Conservation (phyloP, 306 rosid species). For the Glycine soja region DNA sequence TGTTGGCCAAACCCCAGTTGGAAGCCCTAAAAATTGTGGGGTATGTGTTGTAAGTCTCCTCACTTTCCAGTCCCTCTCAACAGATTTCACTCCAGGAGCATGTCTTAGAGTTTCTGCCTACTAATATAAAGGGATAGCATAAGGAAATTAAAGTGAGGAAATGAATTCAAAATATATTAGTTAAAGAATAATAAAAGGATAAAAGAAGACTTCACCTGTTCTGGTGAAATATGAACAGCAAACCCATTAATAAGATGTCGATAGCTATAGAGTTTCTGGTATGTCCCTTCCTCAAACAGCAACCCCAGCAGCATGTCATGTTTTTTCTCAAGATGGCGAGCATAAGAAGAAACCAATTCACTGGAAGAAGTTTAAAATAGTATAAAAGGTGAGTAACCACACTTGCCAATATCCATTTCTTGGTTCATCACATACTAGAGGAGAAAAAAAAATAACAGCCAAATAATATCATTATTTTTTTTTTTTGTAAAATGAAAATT, state of each 20-base stretch:
- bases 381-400: constrained; percentile 35
- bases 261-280: constrained; percentile 88
- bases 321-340: constrained; percentile 84
- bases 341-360: constrained; percentile 82
- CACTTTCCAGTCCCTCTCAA: constrained; percentile 97
- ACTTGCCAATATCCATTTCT: constrained; percentile 36
- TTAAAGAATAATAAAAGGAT: constrained; percentile 38
- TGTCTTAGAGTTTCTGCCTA: constrained; percentile 95
- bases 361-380: constrained; percentile 58
- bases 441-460: constrained; percentile 24
- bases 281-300: constrained; percentile 85
- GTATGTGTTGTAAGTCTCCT: constrained; percentile 92
- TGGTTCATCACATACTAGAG: constrained; percentile 29
- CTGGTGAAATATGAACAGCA: constrained; percentile 87
- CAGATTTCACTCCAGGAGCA: constrained; percentile 88
- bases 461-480: neutral
- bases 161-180: constrained; percentile 30
- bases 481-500: neutral
- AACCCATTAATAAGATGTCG: constrained; percentile 97
- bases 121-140: constrained; percentile 62
- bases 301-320: constrained; percentile 94
- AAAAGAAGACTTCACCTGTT: constrained; percentile 83
- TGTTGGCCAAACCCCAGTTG: constrained; percentile 99
- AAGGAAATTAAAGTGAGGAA: constrained; percentile 54
- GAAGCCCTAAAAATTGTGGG: constrained; percentile 98